These are phyloP conservation scores for Mimosa bimucronata DNA, from an alignment of 306 rosid genomes.

Conservation along the genomic window DNA sequence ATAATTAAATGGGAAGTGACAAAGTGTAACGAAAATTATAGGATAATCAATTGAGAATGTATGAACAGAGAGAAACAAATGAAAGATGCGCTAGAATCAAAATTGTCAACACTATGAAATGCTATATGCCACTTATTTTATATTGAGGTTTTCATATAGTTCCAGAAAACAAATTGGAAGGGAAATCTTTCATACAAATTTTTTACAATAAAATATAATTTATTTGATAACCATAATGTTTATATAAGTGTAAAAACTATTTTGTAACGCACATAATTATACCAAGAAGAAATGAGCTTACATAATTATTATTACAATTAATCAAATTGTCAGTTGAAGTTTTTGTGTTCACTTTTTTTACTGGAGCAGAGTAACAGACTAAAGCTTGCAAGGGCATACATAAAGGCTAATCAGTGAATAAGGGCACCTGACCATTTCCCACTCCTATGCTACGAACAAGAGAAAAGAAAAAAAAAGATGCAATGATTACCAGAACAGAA, in stretches of 20 bases:
- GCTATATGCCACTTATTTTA: conserved; percentile 8
- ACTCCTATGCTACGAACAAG: background rate
- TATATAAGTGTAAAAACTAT: background rate
- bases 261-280: no score
- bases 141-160: background rate
- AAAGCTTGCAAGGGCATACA: background rate
- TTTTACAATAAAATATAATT: background rate
- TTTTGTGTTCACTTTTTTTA: background rate
- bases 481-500: background rate
- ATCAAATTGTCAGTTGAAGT: background rate
- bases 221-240: background rate
- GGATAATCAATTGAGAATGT: conserved; percentile 11
- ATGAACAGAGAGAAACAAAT: conserved; percentile 10
- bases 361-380: background rate
- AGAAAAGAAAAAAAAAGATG: background rate
- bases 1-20: conserved; percentile 11
- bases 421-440: background rate
- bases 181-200: background rate
- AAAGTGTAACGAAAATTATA: conserved; percentile 13
- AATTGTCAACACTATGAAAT: conserved; percentile 1
- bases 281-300: no score
- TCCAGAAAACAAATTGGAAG: background rate
- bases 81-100: background rate
- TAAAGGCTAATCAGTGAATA: background rate
- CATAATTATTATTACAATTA: background rate